A percentile compares a stretch with the other conserved stretches of the same genome.
These are phyloP conservation scores for Penicillium sp. DNA, from an alignment of 2,329 filamentous ascomycete genomes.

Conservation along the genomic window DNA sequence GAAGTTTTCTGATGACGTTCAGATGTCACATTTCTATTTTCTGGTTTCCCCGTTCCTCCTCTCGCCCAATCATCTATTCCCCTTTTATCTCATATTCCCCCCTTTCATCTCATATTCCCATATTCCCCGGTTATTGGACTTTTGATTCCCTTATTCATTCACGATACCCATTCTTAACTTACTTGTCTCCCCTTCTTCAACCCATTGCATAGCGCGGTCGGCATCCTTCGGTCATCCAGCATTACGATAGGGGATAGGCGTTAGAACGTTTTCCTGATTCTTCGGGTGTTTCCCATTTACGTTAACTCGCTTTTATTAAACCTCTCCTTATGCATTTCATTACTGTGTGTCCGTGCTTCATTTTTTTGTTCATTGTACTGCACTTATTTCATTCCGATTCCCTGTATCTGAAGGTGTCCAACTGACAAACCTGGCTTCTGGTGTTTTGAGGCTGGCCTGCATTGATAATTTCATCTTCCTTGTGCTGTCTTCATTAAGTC, in stretches of 20 bases:
- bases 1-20: neutral
- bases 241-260: slow-evolving; percentile 39
- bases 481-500: slow-evolving; percentile 1
- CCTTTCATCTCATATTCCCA: slow-evolving; percentile 12
- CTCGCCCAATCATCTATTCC: slow-evolving; percentile 10
- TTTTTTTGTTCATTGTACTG: slow-evolving; percentile 12
- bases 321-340: slow-evolving; percentile 12
- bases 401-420: slow-evolving; percentile 4
- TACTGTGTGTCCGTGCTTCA: slow-evolving; percentile 3
- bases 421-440: slow-evolving; percentile 1
- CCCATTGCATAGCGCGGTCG: slow-evolving; percentile 47
- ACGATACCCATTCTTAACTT: slow-evolving; percentile 44
- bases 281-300: slow-evolving; percentile 11
- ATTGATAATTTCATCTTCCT: neutral
- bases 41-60: neutral
- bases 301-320: slow-evolving; percentile 5
- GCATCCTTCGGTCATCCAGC: slow-evolving; percentile 39
- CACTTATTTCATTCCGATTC: slow-evolving; percentile 2
- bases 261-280: slow-evolving; percentile 32
- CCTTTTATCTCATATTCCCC: slow-evolving; percentile 14
- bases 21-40: neutral
- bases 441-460: slow-evolving; percentile 6
- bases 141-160: slow-evolving; percentile 27
- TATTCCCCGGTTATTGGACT: slow-evolving; percentile 1
- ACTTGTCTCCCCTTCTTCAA: slow-evolving; percentile 29